A percentile compares a stretch with the other conserved stretches of the same genome.
phyloP scores from a whole-genome alignment of 1,139 yeast genomes.

The Blastobotrys proliferans region DNA sequence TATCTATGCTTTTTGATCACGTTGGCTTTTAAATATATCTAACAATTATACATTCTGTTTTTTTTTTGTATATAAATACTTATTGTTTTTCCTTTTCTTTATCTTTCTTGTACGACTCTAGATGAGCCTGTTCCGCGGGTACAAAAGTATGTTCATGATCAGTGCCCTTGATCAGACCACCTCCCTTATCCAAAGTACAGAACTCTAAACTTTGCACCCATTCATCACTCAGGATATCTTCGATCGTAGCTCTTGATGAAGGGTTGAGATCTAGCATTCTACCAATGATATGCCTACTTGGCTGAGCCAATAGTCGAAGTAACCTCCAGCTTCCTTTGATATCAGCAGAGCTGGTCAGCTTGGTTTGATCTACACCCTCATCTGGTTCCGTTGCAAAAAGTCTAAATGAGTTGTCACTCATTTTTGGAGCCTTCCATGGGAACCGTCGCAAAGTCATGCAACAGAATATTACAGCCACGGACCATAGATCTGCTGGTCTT shows the following conservation, averaged over 20 bases:
- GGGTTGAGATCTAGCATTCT: slow-evolving; percentile 73
- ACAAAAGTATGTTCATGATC: slow-evolving; percentile 58
- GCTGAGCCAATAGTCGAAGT: slow-evolving; percentile 80
- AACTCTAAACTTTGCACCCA: slow-evolving; percentile 63
- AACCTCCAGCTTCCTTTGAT: slow-evolving; percentile 80
- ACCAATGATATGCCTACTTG: slow-evolving; percentile 72
- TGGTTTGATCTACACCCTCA: slow-evolving; percentile 14
- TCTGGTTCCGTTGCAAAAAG: slow-evolving; percentile 48
- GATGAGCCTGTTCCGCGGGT: slow-evolving; percentile 45
- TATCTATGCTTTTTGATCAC: slow-evolving; percentile 88
- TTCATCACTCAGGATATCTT: slow-evolving; percentile 60
- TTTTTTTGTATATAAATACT: neutral
- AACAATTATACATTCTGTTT: neutral
- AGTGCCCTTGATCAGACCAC: slow-evolving; percentile 42
- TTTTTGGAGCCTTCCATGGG: slow-evolving; percentile 95
- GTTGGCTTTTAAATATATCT: slow-evolving; percentile 21
- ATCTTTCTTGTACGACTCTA: slow-evolving; percentile 38
- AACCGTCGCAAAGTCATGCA: slow-evolving; percentile 92
- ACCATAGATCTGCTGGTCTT: slow-evolving; percentile 92
- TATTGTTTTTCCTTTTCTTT: neutral
- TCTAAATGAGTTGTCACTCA: slow-evolving; percentile 81
- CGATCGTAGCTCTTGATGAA: slow-evolving; percentile 59
- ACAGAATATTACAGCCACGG: slow-evolving; percentile 89
- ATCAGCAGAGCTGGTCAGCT: slow-evolving; percentile 15
- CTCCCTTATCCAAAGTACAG: slow-evolving; percentile 42